These are phyloP conservation scores for Chlorella sp. DNA, from an alignment of 139 green algal genomes.

Conservation along the genomic window DNA sequence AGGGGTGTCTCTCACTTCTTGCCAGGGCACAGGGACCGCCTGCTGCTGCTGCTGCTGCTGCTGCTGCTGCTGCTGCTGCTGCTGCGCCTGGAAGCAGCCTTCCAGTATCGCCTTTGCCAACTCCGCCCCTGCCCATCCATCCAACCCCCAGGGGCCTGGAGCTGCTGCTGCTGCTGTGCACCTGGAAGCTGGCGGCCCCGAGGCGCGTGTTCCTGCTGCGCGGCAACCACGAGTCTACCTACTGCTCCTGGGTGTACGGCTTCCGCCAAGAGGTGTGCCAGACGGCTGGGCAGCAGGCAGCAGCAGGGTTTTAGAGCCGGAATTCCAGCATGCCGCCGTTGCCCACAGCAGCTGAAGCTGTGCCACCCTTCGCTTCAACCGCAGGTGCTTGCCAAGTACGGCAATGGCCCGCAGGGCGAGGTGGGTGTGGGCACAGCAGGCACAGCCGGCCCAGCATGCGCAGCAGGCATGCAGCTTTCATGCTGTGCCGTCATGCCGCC, in stretches of 20 bases:
- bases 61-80: too few relatives aligned
- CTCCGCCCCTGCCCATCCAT: too few relatives aligned
- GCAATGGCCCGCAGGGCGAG: not conserved
- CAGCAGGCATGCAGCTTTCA: too few relatives aligned
- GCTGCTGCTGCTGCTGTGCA: constrained; percentile 75
- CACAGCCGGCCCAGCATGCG: not conserved
- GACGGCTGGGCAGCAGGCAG: too few relatives aligned
- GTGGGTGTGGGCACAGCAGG: not conserved
- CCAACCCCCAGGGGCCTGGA: constrained; percentile 75
- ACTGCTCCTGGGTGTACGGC: constrained; percentile 58
- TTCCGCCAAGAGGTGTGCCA: not conserved
- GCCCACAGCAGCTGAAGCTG: too few relatives aligned
- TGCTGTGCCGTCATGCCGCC: not conserved
- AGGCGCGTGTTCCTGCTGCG: constrained; percentile 65
- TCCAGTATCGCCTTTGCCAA: too few relatives aligned
- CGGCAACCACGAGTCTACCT: constrained; percentile 87
- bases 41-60: too few relatives aligned
- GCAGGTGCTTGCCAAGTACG: constrained; percentile 14
- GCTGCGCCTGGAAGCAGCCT: too few relatives aligned
- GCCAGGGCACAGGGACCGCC: too few relatives aligned
- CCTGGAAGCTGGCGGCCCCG: constrained; percentile 69
- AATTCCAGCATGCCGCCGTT: too few relatives aligned
- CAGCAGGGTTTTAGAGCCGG: too few relatives aligned
- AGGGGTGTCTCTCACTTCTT: too few relatives aligned
- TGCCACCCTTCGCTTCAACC: not conserved